Evolutionary conservation across 805 yeast genomes (phyloP).

Genomic region (Torulaspora microellipsoides): DNA sequence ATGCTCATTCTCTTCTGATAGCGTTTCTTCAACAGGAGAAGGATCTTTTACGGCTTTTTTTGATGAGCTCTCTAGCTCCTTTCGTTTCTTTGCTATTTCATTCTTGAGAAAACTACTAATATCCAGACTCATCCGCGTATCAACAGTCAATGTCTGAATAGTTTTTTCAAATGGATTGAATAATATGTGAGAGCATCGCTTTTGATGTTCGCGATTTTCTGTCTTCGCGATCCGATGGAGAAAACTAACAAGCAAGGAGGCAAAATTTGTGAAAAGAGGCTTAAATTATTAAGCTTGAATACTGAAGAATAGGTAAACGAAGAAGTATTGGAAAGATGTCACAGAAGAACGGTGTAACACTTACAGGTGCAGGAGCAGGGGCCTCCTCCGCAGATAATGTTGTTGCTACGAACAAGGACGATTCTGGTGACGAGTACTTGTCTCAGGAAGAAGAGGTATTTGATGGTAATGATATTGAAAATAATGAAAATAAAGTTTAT

Average conservation of each 20-base stretch:
- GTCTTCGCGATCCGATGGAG: no score
- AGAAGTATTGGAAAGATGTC: constrained; percentile 1
- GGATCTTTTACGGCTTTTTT: background rate
- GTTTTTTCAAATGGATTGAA: no score
- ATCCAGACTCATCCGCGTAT: constrained; percentile 44
- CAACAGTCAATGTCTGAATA: no score
- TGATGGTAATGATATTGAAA: constrained; percentile 43
- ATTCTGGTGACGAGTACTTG: constrained; percentile 38
- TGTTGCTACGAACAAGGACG: constrained; percentile 8
- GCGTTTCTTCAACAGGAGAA: background rate
- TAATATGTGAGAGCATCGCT: no score
- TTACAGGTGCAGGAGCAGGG: background rate
- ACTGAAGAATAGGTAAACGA: background rate
- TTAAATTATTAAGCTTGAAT: background rate
- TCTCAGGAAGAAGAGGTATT: constrained; percentile 42
- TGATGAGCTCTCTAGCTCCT: constrained; percentile 9
- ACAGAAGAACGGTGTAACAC: background rate
- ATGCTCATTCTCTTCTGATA: background rate
- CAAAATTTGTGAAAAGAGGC: background rate
- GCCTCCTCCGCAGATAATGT: constrained; percentile 1
- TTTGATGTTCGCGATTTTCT: no score
- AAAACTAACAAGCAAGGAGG: no score
- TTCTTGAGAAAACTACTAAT: constrained; percentile 41
- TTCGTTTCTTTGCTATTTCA: constrained; percentile 47
- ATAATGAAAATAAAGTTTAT: constrained; percentile 35